Evolutionary conservation across 1,284 basidiomycete genomes (phyloP).

Genomic region (Phaffia rhodozyma): DNA sequence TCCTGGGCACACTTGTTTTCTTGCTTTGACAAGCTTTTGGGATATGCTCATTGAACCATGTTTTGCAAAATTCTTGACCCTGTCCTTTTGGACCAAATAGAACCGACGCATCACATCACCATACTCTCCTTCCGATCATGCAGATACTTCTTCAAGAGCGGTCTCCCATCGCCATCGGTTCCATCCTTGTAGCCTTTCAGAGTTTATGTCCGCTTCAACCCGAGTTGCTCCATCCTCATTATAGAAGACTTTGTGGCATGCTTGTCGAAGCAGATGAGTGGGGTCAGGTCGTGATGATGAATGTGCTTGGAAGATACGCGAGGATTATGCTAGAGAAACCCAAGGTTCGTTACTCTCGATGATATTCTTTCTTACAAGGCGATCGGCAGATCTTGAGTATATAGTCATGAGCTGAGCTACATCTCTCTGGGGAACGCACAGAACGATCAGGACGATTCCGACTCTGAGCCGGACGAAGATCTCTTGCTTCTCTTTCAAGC

Average conservation of each 20-base stretch:
- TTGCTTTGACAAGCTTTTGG: not conserved
- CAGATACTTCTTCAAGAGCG: constrained; percentile 18
- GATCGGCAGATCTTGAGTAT: not conserved
- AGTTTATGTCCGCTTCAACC: constrained; percentile 68
- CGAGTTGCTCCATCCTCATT: constrained; percentile 80
- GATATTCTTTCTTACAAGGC: not conserved
- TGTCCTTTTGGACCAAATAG: constrained; percentile 35
- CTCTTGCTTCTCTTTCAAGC: constrained; percentile 62
- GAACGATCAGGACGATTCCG: constrained; percentile 34
- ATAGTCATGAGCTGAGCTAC: too few relatives aligned
- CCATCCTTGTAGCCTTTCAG: constrained; percentile 72
- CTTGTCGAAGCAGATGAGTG: constrained; percentile 90
- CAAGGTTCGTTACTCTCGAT: not conserved
- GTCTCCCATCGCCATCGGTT: constrained; percentile 35
- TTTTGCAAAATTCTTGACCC: too few relatives aligned
- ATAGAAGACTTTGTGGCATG: constrained; percentile 67
- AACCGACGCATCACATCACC: constrained; percentile 49
- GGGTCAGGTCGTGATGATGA: constrained; percentile 75
- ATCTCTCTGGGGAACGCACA: not conserved
- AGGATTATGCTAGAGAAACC: constrained; percentile 72
- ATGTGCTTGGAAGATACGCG: constrained; percentile 70
- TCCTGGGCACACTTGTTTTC: constrained; percentile 11
- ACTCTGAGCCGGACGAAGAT: constrained; percentile 54
- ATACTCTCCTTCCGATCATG: constrained; percentile 24
- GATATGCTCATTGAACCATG: not conserved